A percentile compares a stretch with the other conserved stretches of the same genome.
Evolutionary conservation across 441 rosid genomes (phyloP).

Genomic region (Melastoma candidum): DNA sequence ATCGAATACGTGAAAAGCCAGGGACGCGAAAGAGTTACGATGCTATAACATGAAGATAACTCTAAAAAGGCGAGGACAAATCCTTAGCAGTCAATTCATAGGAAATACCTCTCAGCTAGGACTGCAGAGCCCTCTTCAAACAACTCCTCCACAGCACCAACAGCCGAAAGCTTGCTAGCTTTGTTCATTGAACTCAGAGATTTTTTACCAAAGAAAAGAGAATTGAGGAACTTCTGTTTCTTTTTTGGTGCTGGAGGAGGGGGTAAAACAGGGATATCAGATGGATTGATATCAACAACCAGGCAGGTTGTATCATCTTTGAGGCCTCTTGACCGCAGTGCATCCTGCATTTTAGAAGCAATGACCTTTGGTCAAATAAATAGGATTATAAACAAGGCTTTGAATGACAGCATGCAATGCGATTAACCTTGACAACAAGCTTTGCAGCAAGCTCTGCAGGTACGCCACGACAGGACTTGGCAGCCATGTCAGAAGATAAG

Average conservation of each 20-base stretch:
- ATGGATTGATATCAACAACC: constrained; percentile 95
- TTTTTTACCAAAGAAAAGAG: constrained; percentile 62
- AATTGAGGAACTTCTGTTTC: constrained; percentile 56
- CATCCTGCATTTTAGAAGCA: constrained; percentile 46
- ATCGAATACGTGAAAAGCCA: no score
- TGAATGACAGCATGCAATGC: background rate
- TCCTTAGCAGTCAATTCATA: background rate
- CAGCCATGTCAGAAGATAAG: constrained; percentile 82
- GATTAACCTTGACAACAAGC: constrained; percentile 82
- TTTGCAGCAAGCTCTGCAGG: constrained; percentile 95
- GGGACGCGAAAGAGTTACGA: no score
- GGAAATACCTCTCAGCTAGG: constrained; percentile 80
- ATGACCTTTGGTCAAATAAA: background rate
- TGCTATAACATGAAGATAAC: background rate
- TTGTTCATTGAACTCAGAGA: constrained; percentile 34
- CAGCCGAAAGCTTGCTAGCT: constrained; percentile 72
- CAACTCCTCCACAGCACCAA: constrained; percentile 93
- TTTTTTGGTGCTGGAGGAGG: constrained; percentile 43
- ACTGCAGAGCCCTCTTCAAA: constrained; percentile 99
- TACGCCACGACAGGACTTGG: constrained; percentile 84
- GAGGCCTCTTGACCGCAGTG: constrained; percentile 91
- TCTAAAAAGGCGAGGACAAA: constrained; percentile 3
- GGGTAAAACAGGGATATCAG: constrained; percentile 52
- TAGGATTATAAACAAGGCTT: background rate
- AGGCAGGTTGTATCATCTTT: constrained; percentile 99